Evolutionary conservation across 140 eudicot species (phyloP), one percentile per base, ranked within the genome.

Genomic region (Anethum foeniculum): DNA sequence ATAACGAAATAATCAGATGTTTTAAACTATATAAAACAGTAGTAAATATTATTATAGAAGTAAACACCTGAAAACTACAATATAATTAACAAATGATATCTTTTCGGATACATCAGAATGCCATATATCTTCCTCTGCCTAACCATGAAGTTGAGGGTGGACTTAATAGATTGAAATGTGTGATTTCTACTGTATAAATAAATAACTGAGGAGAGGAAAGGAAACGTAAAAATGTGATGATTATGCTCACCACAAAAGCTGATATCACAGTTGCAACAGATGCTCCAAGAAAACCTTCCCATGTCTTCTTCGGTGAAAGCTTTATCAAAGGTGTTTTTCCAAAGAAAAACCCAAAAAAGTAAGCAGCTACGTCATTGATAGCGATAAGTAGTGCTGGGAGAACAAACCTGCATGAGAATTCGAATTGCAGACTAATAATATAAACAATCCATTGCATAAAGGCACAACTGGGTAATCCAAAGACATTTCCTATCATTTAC

Each of bases 271-370:
- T 93, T 39, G 98, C 86, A 62, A 93, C 86, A 0, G 97, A 93
- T 67, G 91, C 97, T 80, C 97, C 98, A 78, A 93, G 82, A 76
- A 93, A 93, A 3, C 98, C 98, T 86, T 93, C 98, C 98, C 98
- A 91, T 67, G 98, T 93, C 82, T 91, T 93, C 88, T 90, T 91
- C 39, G 98, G 98, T 16, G 98, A 93, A 21, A 91, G 88, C 88
- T 93, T 91, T 58, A 91, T 93, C 56, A 93, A 83, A 51, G 97
- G 98, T 0, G 98, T 93, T 80, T 79, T 93, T 28, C 98, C 98
- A 30, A 93, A 91, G 85, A 91, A 93, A 81, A 93, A 93, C 0
- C 97, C 97, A 73, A 93, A 93, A 23, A 93, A 77, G 83, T 93
- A 91, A 38, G 98, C 97, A 7, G 98, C 87, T 23, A 93, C 86